Evolutionary conservation across 495 filamentous ascomycete species (phyloP).

Genomic region (Rhypophila decipiens): DNA sequence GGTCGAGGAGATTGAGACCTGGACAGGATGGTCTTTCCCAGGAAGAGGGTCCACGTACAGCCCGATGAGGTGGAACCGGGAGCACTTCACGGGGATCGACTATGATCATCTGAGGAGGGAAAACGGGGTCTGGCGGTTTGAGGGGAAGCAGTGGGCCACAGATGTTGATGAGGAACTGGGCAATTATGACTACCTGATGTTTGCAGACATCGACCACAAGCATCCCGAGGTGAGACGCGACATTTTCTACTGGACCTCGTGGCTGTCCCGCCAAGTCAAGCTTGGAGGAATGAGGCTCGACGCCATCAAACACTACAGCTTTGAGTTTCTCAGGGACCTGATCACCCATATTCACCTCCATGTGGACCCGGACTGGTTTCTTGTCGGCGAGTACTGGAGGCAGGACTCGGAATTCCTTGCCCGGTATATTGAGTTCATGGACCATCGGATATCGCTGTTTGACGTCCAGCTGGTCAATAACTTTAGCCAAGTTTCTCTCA

Average conservation of each 20-base stretch:
- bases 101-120: conserved; percentile 51
- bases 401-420: conserved; percentile 49
- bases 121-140: conserved; percentile 62
- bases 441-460: conserved; percentile 55
- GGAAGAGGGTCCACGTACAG: conserved; percentile 55
- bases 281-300: conserved; percentile 66
- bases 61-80: conserved; percentile 55
- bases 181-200: conserved; percentile 67
- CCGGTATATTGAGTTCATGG: conserved; percentile 53
- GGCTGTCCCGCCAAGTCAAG: conserved; percentile 54
- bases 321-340: conserved; percentile 54
- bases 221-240: conserved; percentile 61
- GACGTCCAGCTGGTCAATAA: conserved; percentile 63
- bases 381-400: conserved; percentile 72
- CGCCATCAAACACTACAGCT: conserved; percentile 68
- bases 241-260: conserved; percentile 59
- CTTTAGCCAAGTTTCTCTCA: conserved; percentile 49
- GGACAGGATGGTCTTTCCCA: conserved; percentile 62
- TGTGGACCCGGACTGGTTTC: conserved; percentile 50
- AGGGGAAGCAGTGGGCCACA: conserved; percentile 52
- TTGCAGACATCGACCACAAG: conserved; percentile 61
- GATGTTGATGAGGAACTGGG: conserved; percentile 64
- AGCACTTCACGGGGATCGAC: conserved; percentile 68
- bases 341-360: conserved; percentile 34
- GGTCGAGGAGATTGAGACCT: conserved; percentile 57